Conservation (phyloP, 306 rosid species). For the Quercus cerris region DNA sequence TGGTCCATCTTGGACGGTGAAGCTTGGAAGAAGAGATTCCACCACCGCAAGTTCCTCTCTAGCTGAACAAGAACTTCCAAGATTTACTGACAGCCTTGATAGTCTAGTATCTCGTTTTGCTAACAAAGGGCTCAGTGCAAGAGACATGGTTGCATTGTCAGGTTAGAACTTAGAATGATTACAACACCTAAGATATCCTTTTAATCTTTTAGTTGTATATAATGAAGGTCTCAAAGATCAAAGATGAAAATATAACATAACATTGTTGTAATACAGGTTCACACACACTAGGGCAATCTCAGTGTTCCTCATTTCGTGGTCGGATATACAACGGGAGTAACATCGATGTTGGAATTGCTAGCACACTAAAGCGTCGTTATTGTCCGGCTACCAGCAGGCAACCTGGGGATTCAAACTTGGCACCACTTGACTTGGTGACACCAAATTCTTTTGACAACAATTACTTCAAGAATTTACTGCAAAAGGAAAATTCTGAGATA, state of each 20-base stretch:
- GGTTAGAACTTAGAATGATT: background rate
- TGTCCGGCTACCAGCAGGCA: slow-evolving; percentile 20
- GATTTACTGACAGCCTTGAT: slow-evolving; percentile 17
- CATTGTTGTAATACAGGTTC: slow-evolving; percentile 25
- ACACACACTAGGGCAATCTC: slow-evolving; percentile 56
- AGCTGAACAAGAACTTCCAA: slow-evolving; percentile 28
- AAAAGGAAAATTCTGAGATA: slow-evolving; percentile 22
- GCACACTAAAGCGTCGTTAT: slow-evolving; percentile 31
- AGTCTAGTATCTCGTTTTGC: slow-evolving; percentile 7
- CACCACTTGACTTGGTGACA: slow-evolving; percentile 55
- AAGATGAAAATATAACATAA: background rate
- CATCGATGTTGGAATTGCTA: slow-evolving; percentile 50
- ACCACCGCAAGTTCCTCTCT: slow-evolving; percentile 9
- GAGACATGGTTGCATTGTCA: slow-evolving; percentile 38
- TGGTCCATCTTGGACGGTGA: slow-evolving; percentile 43
- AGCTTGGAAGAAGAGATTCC: slow-evolving; percentile 40
- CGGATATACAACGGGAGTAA: slow-evolving; percentile 45
- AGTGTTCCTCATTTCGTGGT: slow-evolving; percentile 39
- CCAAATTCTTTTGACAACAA: slow-evolving; percentile 58
- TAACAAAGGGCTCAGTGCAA: slow-evolving; percentile 22
- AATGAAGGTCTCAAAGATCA: background rate
- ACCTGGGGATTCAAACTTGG: slow-evolving; percentile 29
- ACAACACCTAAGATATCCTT: too few relatives aligned
- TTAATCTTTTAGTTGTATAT: background rate
- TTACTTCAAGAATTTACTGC: slow-evolving; percentile 50